A percentile compares a stretch with the other conserved stretches of the same genome.
Conservation (phyloP, 1,284 basidiomycete species). For the Moniliophthora roreri region DNA sequence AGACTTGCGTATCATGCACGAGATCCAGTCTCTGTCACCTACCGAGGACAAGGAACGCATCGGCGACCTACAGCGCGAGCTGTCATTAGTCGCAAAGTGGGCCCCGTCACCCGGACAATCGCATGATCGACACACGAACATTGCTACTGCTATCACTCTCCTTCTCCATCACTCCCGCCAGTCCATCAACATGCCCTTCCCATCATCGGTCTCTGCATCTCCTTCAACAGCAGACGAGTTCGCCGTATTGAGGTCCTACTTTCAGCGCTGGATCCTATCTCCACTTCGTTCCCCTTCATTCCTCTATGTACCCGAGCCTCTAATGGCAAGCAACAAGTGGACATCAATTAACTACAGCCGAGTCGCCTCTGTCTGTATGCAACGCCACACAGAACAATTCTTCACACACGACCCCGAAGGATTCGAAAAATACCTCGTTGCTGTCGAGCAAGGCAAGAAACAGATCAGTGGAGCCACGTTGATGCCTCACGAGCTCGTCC, state of each 20-base stretch:
- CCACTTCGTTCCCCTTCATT: constrained; percentile 45
- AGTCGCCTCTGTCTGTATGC: constrained; percentile 63
- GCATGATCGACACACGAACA: constrained; percentile 64
- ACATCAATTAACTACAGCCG: constrained; percentile 51
- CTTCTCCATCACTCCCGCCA: constrained; percentile 43
- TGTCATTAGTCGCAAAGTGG: constrained; percentile 69
- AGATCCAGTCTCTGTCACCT: constrained; percentile 29
- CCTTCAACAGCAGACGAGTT: constrained; percentile 18
- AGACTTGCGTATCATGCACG: constrained; percentile 42
- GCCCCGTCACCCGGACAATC: constrained; percentile 57
- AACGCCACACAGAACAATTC: constrained; percentile 51
- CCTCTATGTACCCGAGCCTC: constrained; percentile 50
- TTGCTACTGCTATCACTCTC: constrained; percentile 59
- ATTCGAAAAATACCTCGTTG: constrained; percentile 54
- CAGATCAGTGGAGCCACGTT: constrained; percentile 63
- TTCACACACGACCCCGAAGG: constrained; percentile 55
- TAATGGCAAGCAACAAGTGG: constrained; percentile 65
- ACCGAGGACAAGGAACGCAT: constrained; percentile 28
- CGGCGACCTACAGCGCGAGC: constrained; percentile 33
- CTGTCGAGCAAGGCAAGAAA: constrained; percentile 53
- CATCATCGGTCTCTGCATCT: constrained; percentile 13
- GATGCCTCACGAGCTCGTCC: constrained; percentile 55
- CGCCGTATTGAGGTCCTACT: constrained; percentile 47
- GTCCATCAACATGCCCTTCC: constrained; percentile 16
- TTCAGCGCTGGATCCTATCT: constrained; percentile 54